Conservation (phyloP, 768 basidiomycete genomes). For the Leucocoprinus leucothites region DNA sequence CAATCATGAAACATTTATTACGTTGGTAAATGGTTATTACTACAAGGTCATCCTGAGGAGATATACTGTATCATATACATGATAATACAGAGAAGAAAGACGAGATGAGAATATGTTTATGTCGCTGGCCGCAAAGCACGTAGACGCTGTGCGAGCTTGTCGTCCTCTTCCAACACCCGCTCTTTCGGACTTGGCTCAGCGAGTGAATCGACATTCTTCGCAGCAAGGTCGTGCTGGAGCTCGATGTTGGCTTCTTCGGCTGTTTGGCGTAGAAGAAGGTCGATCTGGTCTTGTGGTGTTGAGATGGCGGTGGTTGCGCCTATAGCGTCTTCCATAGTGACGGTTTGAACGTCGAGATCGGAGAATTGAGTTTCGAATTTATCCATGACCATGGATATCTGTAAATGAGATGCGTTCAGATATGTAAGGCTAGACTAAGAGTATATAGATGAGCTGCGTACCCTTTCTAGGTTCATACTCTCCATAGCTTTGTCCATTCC, state of each 20-base stretch:
- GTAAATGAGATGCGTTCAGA: background rate
- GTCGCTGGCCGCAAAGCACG: conserved; percentile 82
- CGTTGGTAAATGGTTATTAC: background rate
- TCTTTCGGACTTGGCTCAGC: conserved; percentile 51
- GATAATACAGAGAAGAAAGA: conserved; percentile 2
- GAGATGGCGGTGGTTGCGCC: conserved; percentile 87
- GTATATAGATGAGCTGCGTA: conserved; percentile 31
- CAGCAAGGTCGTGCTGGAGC: conserved; percentile 83
- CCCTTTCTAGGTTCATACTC: conserved; percentile 96
- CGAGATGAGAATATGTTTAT: conserved; percentile 24
- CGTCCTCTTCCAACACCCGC: conserved; percentile 71
- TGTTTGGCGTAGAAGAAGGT: conserved; percentile 85
- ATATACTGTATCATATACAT: no score
- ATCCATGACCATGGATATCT: conserved; percentile 99
- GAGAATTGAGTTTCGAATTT: conserved; percentile 97
- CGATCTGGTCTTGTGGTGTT: conserved; percentile 97
- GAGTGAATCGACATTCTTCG: conserved; percentile 56
- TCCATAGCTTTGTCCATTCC: conserved; percentile 99
- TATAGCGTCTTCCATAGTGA: conserved; percentile 98
- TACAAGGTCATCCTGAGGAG: no score
- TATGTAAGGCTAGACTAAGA: background rate
- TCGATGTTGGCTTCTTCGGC: conserved; percentile 98
- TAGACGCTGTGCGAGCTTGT: conserved; percentile 79
- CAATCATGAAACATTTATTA: background rate
- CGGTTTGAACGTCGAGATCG: conserved; percentile 96